These are phyloP conservation scores for Daldinia decipiens DNA, from an alignment of 495 filamentous ascomycete species.

Conservation along the genomic window DNA sequence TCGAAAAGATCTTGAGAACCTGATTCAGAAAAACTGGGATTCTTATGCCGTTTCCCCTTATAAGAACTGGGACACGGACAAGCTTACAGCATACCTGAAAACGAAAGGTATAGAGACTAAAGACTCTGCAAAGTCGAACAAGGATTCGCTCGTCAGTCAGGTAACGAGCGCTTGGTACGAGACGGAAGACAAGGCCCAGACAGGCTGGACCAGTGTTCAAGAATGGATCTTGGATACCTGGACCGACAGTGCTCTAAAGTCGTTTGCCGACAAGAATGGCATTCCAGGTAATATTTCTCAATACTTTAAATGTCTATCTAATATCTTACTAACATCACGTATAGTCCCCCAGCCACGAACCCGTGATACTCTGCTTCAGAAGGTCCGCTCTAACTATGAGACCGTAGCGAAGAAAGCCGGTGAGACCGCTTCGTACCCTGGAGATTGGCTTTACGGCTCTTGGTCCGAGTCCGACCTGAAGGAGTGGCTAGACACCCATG, in stretches of 20 bases:
- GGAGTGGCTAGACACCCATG: slow-evolving; percentile 89
- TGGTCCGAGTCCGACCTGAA: slow-evolving; percentile 73
- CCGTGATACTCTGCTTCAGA: slow-evolving; percentile 81
- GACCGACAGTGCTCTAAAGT: slow-evolving; percentile 77
- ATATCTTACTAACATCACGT: neutral
- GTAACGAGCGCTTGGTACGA: slow-evolving; percentile 80
- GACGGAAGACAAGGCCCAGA: slow-evolving; percentile 74
- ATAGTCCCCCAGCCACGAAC: slow-evolving; percentile 80
- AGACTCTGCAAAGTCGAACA: slow-evolving; percentile 68
- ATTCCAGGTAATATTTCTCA: slow-evolving; percentile 68
- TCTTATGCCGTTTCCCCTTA: slow-evolving; percentile 72
- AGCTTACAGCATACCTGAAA: slow-evolving; percentile 72
- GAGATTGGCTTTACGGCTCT: slow-evolving; percentile 92
- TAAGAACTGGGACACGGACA: slow-evolving; percentile 72
- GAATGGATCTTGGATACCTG: slow-evolving; percentile 96
- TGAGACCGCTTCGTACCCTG: slow-evolving; percentile 84
- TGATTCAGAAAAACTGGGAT: slow-evolving; percentile 91
- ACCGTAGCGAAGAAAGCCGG: slow-evolving; percentile 82
- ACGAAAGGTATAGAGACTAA: slow-evolving; percentile 74
- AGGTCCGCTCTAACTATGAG: slow-evolving; percentile 84
- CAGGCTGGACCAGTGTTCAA: slow-evolving; percentile 75
- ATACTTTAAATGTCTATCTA: neutral
- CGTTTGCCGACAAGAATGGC: slow-evolving; percentile 87
- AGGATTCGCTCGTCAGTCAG: slow-evolving; percentile 71
- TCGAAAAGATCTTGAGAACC: slow-evolving; percentile 82